A percentile compares a stretch with the other conserved stretches of the same genome.
phyloP scores from a whole-genome alignment of 75 land plant species.

The Cupressus sempervirens region DNA sequence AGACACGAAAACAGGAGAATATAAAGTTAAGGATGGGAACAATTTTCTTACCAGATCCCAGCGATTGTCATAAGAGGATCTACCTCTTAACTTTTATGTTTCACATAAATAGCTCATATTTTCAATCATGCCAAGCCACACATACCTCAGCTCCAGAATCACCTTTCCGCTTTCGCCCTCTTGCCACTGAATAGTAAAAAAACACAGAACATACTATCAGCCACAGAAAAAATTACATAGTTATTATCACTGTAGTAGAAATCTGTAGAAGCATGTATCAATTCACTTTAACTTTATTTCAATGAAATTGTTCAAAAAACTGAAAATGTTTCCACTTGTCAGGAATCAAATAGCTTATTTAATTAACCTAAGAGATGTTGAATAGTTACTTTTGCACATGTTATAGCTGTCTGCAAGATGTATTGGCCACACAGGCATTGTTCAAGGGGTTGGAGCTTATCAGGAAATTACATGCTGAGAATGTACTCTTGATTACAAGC shows the following conservation, averaged over 20 bases:
- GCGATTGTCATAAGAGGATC: too few species aligned
- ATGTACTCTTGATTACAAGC: background rate
- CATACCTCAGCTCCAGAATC: conserved; percentile 54
- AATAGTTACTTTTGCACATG: background rate
- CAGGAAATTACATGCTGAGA: background rate
- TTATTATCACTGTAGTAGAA: background rate
- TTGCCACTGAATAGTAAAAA: conserved; percentile 40
- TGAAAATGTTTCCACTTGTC: background rate
- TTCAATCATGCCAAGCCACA: background rate
- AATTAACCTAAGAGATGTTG: background rate
- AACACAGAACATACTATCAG: background rate
- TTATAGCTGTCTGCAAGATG: background rate
- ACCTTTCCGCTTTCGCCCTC: conserved; percentile 75
- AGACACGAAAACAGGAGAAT: too few species aligned
- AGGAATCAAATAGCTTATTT: background rate
- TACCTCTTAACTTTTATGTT: background rate
- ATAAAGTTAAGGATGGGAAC: too few species aligned
- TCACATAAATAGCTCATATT: background rate
- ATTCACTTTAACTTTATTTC: background rate
- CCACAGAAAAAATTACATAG: background rate
- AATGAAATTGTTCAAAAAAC: background rate
- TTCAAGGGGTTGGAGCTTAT: background rate
- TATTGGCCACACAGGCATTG: background rate
- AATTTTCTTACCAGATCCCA: too few species aligned
- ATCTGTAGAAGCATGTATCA: background rate